A percentile compares a stretch with the other conserved stretches of the same genome.
These are phyloP conservation scores for Picea mariana DNA, from an alignment of 83 land plant genomes.

Conservation along the genomic window DNA sequence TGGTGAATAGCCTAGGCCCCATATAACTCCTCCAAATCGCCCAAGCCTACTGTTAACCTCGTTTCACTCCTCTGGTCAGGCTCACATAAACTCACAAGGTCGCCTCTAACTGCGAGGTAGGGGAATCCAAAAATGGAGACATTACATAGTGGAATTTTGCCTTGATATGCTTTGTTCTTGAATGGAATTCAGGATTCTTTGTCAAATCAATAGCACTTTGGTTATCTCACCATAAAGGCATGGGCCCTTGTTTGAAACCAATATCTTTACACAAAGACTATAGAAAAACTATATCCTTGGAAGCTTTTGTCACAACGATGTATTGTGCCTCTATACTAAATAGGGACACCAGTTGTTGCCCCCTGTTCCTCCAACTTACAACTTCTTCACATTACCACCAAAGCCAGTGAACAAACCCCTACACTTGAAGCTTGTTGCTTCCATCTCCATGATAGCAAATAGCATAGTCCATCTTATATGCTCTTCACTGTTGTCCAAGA, in stretches of 20 bases:
- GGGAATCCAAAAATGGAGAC: too few relatives aligned
- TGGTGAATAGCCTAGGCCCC: too few relatives aligned
- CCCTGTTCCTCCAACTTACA: too few relatives aligned
- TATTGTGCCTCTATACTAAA: neutral
- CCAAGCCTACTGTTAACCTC: too few relatives aligned
- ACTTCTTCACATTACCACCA: neutral
- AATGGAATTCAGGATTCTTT: neutral
- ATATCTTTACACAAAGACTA: neutral
- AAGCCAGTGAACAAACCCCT: neutral
- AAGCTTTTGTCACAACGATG: neutral
- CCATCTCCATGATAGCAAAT: too few relatives aligned
- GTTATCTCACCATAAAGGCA: neutral
- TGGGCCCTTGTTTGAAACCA: neutral
- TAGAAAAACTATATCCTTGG: neutral
- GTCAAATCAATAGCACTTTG: neutral
- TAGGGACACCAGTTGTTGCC: neutral
- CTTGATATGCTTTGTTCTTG: neutral
- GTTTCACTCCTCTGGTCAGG: too few relatives aligned
- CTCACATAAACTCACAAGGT: too few relatives aligned
- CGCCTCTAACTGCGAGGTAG: too few relatives aligned
- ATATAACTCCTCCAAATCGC: too few relatives aligned
- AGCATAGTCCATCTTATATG: neutral
- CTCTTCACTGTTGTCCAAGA: too few relatives aligned
- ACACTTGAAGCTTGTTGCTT: neutral
- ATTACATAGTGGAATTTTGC: neutral